Conservation (phyloP, 1,284 basidiomycete genomes). For the Cerioporus squamosus region DNA sequence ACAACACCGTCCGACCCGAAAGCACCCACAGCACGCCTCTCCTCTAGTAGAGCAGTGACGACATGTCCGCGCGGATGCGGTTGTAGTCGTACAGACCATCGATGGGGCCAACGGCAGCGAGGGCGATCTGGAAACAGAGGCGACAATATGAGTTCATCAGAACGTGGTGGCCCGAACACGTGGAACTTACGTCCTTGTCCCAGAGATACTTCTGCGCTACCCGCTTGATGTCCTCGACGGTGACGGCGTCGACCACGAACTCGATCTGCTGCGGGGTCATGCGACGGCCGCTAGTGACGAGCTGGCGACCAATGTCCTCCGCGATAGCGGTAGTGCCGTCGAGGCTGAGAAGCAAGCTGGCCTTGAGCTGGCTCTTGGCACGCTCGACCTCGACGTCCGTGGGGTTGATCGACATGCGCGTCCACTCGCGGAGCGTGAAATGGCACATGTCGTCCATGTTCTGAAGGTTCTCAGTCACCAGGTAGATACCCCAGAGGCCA, state of each 20-base stretch:
- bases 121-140: conserved; percentile 63
- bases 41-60: conserved; percentile 72
- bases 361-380: conserved; percentile 98
- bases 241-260: conserved; percentile 89
- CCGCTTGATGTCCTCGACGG: conserved; percentile 88
- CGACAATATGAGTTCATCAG: background rate
- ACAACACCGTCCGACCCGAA: conserved; percentile 15
- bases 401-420: conserved; percentile 91
- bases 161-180: conserved; percentile 4
- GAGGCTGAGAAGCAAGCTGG: conserved; percentile 86
- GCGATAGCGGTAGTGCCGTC: conserved; percentile 97
- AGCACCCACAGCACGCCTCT: background rate
- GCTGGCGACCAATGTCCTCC: conserved; percentile 97
- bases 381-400: conserved; percentile 91
- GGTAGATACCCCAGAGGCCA: conserved; percentile 99
- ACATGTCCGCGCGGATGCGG: conserved; percentile 82
- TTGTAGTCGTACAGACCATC: conserved; percentile 91
- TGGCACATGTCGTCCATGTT: conserved; percentile 95
- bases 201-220: conserved; percentile 97
- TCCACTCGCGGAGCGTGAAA: conserved; percentile 97
- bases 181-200: conserved; percentile 85
- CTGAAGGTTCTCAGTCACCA: conserved; percentile 91
- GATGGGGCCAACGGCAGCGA: conserved; percentile 83
- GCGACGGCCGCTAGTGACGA: conserved; percentile 92
- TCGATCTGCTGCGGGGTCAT: conserved; percentile 95